Base-by-base conservation (phyloP, 306 rosid species). In the Cicer yamashitae region DNA sequence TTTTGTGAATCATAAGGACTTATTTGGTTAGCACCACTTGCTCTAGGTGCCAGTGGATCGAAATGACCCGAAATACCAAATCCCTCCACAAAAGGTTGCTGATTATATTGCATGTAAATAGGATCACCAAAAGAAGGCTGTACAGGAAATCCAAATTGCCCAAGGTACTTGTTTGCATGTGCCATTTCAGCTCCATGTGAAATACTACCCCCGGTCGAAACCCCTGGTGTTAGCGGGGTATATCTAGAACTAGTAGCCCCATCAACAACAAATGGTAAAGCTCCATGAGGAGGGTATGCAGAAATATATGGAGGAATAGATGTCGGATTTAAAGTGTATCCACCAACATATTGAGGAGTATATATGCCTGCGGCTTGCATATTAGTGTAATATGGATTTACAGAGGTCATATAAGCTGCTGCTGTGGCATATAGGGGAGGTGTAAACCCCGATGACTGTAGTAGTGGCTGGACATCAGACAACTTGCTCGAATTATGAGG, bases 361-460 rank as follows among this genome's bases (percentile, higher is more conserved):
- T 82, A 86, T 40, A 83, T 10, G 43, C 81, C 79, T 3, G 83
- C 62, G 54, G 83, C 73, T 66, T 73, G 89, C 60, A 86, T 13
- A 63, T 80, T 80, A 43, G 81, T 8, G 41, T 83, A 86, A 73
- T 61, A 83, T 12, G 87, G 79, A 83, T 82, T 86, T 70, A 82
- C 39, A 48, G 89, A 77, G 59, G 85, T 57, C 87, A 86, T 70
- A 72, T 86, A 88, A 56, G 87, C 87, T 45, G 87, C 86, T 72
- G 85, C 80, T 20, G 87, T 52, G 13, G 93, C 86, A 82, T 84
- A 86, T 51, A 88, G 77, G 17, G 93, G 90, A 50, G 87, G 89
- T 37, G 89, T 83, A 75, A 86, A 84, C 51, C 90, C 93, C 2
- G 93, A 86, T 72, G 93, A 82, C 73, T 86, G 93, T 34, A 84